phyloP scores from a whole-genome alignment of 495 filamentous ascomycete species.

The Parathielavia hyrcaniae region DNA sequence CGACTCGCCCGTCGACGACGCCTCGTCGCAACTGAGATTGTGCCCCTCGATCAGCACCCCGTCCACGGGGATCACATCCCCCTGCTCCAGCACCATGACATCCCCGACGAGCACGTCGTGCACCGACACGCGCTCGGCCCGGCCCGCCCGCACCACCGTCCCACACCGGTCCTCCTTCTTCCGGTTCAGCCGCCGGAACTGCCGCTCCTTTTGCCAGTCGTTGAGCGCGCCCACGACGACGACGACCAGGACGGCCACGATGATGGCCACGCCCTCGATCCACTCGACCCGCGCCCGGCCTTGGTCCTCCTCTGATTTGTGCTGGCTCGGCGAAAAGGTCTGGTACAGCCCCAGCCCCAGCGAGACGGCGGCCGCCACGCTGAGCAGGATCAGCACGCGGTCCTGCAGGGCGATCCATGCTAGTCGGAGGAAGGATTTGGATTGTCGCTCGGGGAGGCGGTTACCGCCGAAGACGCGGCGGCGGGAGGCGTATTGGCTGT shows the following conservation, averaged over 20 bases:
- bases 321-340: conserved; percentile 37
- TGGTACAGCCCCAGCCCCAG: conserved; percentile 64
- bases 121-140: conserved; percentile 58
- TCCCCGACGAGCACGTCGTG: conserved; percentile 64
- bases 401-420: conserved; percentile 79
- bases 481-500: conserved; percentile 34
- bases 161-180: conserved; percentile 70
- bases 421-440: conserved; percentile 57
- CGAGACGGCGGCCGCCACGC: conserved; percentile 59
- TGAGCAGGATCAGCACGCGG: conserved; percentile 65
- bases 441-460: conserved; percentile 59
- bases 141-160: conserved; percentile 66
- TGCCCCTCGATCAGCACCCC: conserved; percentile 61
- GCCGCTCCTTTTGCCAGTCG: conserved; percentile 66
- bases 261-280: conserved; percentile 71
- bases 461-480: conserved; percentile 61
- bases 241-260: conserved; percentile 64
- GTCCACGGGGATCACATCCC: conserved; percentile 66
- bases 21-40: conserved; percentile 68
- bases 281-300: conserved; percentile 53
- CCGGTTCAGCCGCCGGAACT: conserved; percentile 66
- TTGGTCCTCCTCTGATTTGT: conserved; percentile 45
- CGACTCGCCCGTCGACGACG: conserved; percentile 72
- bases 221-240: conserved; percentile 65
- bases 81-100: conserved; percentile 61